These are phyloP conservation scores for Pythium sp. DNA, from an alignment of 352 stramenopile genomes.

Conservation along the genomic window DNA sequence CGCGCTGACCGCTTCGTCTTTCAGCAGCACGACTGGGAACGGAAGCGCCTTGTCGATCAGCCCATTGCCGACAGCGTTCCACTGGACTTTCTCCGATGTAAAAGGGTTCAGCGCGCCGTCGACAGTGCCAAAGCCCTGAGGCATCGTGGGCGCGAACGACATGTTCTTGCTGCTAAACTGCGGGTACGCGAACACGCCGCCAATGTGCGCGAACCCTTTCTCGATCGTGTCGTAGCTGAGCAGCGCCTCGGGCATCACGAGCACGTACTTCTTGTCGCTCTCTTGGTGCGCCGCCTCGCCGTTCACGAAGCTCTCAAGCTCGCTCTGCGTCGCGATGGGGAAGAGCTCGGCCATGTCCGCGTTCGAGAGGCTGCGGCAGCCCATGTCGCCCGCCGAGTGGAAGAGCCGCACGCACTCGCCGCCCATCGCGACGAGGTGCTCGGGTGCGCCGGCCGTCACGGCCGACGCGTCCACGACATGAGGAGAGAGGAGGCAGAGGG, in stretches of 20 bases:
- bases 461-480: constrained; percentile 32
- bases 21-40: constrained; percentile 70
- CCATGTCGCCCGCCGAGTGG: constrained; percentile 62
- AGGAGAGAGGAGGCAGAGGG: background rate
- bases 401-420: constrained; percentile 79
- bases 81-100: constrained; percentile 42
- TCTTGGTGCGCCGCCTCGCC: constrained; percentile 25
- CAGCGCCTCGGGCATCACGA: constrained; percentile 69
- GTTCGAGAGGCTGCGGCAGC: constrained; percentile 54
- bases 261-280: constrained; percentile 39
- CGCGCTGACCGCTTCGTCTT: constrained; percentile 31
- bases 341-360: constrained; percentile 57
- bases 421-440: constrained; percentile 58
- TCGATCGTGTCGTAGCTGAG: constrained; percentile 36
- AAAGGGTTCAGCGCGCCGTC: constrained; percentile 77
- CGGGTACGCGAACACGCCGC: constrained; percentile 62
- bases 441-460: constrained; percentile 57
- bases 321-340: constrained; percentile 37
- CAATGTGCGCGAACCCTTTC: constrained; percentile 33
- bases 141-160: constrained; percentile 46
- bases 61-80: constrained; percentile 59
- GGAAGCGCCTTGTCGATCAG: constrained; percentile 40
- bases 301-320: constrained; percentile 44
- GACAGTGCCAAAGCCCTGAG: constrained; percentile 57
- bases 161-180: constrained; percentile 32